Evolutionary conservation across 202 grass and related monocot genomes (phyloP).

Genomic region (Dendrocalamus latiflorus): DNA sequence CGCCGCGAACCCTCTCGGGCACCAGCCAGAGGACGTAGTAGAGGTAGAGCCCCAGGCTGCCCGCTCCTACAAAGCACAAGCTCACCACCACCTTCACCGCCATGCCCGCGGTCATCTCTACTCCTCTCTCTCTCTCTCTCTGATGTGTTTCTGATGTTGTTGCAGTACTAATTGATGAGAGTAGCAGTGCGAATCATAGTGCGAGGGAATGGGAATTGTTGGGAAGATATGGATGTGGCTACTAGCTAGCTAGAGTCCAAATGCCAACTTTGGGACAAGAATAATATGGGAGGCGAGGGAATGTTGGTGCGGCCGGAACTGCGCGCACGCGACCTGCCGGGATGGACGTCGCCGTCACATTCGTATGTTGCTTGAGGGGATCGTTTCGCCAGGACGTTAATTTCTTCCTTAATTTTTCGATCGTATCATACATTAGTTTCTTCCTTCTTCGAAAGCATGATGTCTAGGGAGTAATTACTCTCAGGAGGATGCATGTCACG

Average conservation of each 20-base stretch:
- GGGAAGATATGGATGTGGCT: neutral
- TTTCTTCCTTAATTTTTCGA: too few relatives aligned
- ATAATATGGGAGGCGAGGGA: neutral
- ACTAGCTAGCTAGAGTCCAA: conserved; percentile 24
- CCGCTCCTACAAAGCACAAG: conserved; percentile 26
- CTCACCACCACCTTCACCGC: conserved; percentile 14
- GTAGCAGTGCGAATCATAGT: too few relatives aligned
- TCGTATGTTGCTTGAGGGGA: too few relatives aligned
- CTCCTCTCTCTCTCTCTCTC: neutral
- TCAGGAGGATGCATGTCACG: too few relatives aligned
- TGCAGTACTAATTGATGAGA: neutral
- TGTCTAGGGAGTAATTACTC: too few relatives aligned
- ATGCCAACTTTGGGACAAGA: neutral
- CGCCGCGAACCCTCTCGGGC: conserved; percentile 46
- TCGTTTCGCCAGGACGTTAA: too few relatives aligned
- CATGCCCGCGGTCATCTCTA: neutral
- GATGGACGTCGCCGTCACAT: too few relatives aligned
- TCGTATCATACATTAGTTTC: too few relatives aligned
- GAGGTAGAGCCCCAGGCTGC: conserved; percentile 47
- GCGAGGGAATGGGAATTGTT: neutral
- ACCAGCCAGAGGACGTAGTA: conserved; percentile 48
- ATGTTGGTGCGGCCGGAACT: too few relatives aligned
- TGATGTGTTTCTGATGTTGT: neutral
- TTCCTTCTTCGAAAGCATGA: too few relatives aligned
- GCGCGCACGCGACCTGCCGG: too few relatives aligned